Conservation (phyloP, 2,329 filamentous ascomycete genomes). For the Emergomyces pasteurianus region DNA sequence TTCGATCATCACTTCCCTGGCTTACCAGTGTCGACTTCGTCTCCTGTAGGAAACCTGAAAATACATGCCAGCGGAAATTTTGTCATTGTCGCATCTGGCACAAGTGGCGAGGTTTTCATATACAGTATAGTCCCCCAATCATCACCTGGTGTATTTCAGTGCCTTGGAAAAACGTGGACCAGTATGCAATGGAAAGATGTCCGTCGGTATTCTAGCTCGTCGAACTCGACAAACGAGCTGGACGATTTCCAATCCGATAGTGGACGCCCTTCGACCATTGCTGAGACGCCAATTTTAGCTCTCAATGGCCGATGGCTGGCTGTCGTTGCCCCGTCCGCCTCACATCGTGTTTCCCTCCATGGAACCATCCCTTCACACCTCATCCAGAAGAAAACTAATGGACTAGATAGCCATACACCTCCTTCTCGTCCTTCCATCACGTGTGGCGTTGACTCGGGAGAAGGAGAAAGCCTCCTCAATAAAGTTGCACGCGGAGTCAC, state of each 20-base stretch:
- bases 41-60: slow-evolving; percentile 59
- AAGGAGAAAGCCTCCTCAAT: slow-evolving; percentile 36
- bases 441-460: slow-evolving; percentile 35
- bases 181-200: slow-evolving; percentile 50
- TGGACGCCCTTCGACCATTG: slow-evolving; percentile 17
- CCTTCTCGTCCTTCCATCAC: slow-evolving; percentile 31
- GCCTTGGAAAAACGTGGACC: slow-evolving; percentile 87
- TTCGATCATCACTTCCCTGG: slow-evolving; percentile 45
- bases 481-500: slow-evolving; percentile 38
- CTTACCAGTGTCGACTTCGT: slow-evolving; percentile 54
- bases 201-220: slow-evolving; percentile 36
- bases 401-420: slow-evolving; percentile 32
- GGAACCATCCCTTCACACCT: slow-evolving; percentile 28
- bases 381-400: slow-evolving; percentile 25
- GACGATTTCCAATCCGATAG: slow-evolving; percentile 31
- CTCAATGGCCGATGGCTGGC: slow-evolving; percentile 37
- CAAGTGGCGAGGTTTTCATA: slow-evolving; percentile 78
- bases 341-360: slow-evolving; percentile 25
- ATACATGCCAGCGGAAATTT: slow-evolving; percentile 62
- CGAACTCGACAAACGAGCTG: slow-evolving; percentile 30
- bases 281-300: slow-evolving; percentile 30
- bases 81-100: slow-evolving; percentile 63
- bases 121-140: slow-evolving; percentile 38
- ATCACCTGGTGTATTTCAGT: slow-evolving; percentile 39
- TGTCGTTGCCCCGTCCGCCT: slow-evolving; percentile 30